A percentile compares a stretch with the other conserved stretches of the same genome.
These are phyloP conservation scores for Metarhizium robertsii DNA, from an alignment of 2,329 filamentous ascomycete genomes.

Conservation along the genomic window DNA sequence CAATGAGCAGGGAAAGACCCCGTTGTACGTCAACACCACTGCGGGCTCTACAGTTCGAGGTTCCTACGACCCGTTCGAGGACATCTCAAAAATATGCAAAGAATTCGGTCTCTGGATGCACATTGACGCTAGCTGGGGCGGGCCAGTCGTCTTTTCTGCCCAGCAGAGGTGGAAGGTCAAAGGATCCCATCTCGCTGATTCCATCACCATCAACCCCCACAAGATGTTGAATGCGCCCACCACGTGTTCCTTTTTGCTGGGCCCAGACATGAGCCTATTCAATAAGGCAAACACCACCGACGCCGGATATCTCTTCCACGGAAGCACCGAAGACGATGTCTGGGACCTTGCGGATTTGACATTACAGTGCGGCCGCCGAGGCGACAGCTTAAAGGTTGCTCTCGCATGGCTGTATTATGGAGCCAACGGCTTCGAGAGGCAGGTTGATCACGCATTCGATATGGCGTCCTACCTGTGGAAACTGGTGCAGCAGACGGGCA, in stretches of 20 bases:
- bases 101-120: constrained; percentile 79
- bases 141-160: constrained; percentile 68
- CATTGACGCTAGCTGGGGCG: constrained; percentile 88
- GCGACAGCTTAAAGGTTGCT: constrained; percentile 79
- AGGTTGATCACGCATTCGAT: constrained; percentile 65
- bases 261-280: constrained; percentile 65
- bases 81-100: constrained; percentile 61
- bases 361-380: constrained; percentile 82
- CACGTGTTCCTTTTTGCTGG: constrained; percentile 84
- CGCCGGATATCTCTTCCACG: constrained; percentile 79
- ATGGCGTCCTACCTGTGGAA: constrained; percentile 60
- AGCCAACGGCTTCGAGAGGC: constrained; percentile 56
- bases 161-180: constrained; percentile 53
- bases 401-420: constrained; percentile 89
- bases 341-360: constrained; percentile 92
- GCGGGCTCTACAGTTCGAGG: constrained; percentile 91
- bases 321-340: constrained; percentile 45
- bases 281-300: constrained; percentile 77
- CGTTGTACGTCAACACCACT: constrained; percentile 92
- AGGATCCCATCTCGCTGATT: constrained; percentile 68
- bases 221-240: constrained; percentile 93
- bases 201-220: constrained; percentile 83
- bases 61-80: constrained; percentile 71
- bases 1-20: constrained; percentile 60
- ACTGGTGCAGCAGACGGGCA: constrained; percentile 41